These are phyloP conservation scores for Sphagnum magellanicum DNA, from an alignment of 228 moss, liverwort and hornwort genomes.

Conservation along the genomic window DNA sequence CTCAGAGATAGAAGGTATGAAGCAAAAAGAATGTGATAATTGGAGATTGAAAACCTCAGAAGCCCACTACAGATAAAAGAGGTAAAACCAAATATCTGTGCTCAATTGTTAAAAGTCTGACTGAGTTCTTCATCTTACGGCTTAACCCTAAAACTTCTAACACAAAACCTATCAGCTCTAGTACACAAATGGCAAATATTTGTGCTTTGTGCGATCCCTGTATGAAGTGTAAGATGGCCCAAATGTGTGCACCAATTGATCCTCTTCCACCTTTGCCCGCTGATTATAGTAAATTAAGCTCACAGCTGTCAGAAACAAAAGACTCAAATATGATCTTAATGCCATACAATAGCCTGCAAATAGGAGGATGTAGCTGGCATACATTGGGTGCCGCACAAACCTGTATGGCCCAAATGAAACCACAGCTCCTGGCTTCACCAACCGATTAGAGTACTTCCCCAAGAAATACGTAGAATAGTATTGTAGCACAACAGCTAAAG, in stretches of 20 bases:
- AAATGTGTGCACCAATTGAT: conserved; percentile 55
- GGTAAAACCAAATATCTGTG: too few relatives aligned
- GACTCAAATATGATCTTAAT: conserved; percentile 66
- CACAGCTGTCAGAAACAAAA: conserved; percentile 41
- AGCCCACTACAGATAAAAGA: too few relatives aligned
- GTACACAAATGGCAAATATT: conserved; percentile 69
- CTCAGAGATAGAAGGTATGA: too few relatives aligned
- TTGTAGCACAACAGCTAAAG: conserved; percentile 53
- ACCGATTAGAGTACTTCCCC: conserved; percentile 78
- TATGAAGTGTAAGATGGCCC: conserved; percentile 57
- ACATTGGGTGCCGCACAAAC: conserved; percentile 87
- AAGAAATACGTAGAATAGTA: conserved; percentile 69
- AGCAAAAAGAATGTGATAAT: too few relatives aligned
- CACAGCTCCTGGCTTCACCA: conserved; percentile 64
- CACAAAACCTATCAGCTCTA: conserved; percentile 4
- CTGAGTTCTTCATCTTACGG: too few relatives aligned
- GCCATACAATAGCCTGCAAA: conserved; percentile 81
- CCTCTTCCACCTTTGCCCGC: conserved; percentile 72
- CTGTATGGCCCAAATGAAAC: conserved; percentile 90
- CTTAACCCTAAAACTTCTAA: too few relatives aligned
- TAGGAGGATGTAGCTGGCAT: conserved; percentile 82
- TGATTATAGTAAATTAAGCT: conserved; percentile 71
- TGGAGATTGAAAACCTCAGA: too few relatives aligned
- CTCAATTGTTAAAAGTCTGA: too few relatives aligned
- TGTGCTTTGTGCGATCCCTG: conserved; percentile 51